Conservation (phyloP, 2,329 filamentous ascomycete genomes). For the Tolypocladium paradoxum region DNA sequence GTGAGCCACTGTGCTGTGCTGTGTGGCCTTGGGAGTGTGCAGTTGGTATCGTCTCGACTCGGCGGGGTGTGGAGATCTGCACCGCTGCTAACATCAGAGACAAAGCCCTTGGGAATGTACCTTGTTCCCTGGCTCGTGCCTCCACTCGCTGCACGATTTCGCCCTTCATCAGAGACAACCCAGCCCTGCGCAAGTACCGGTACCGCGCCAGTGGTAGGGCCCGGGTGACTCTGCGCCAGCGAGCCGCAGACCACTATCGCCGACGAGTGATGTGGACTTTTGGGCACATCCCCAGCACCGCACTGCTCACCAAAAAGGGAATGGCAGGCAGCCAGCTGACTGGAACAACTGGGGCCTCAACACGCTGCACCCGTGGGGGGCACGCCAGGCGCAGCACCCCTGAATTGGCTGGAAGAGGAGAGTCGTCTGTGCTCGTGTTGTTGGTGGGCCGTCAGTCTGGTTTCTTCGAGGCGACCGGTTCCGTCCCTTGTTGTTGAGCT, state of each 20-base stretch:
- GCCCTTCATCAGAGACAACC: neutral
- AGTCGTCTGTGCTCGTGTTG: neutral
- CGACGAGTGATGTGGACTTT: neutral
- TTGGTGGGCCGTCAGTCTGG: neutral
- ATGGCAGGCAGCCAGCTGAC: conserved; percentile 1
- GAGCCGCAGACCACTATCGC: neutral
- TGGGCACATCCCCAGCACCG: neutral
- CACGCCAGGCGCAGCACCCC: neutral
- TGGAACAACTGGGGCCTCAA: no score
- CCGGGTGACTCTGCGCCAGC: neutral
- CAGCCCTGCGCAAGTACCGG: neutral
- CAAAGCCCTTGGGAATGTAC: neutral
- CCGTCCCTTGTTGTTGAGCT: neutral
- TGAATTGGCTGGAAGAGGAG: neutral
- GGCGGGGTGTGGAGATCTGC: neutral
- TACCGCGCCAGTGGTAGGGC: neutral
- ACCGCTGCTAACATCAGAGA: neutral
- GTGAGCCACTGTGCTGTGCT: neutral
- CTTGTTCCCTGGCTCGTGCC: neutral
- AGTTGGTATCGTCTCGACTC: neutral
- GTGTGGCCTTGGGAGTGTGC: neutral
- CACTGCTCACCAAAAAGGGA: neutral
- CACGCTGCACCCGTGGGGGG: no score
- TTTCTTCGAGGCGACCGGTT: neutral
- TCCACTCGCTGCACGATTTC: neutral